Conservation (phyloP, 306 rosid genomes). For the Prunus mira region DNA sequence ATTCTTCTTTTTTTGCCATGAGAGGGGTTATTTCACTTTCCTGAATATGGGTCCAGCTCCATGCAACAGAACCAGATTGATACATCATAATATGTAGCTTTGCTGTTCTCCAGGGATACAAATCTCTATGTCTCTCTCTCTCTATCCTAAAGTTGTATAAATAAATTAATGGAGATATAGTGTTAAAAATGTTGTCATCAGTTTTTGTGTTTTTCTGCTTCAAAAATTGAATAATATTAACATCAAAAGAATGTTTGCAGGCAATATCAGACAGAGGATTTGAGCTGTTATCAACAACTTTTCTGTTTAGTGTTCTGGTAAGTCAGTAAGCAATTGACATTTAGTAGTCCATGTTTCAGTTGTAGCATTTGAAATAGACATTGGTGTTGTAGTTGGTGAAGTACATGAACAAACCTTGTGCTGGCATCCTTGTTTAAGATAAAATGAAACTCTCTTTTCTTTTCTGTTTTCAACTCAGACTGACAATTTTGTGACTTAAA, state of each 20-base stretch:
- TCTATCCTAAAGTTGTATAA: background rate
- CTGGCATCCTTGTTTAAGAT: background rate
- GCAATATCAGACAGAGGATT: constrained; percentile 78
- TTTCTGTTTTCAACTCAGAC: background rate
- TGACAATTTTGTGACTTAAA: background rate
- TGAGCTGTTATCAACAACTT: constrained; percentile 78
- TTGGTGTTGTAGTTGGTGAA: background rate
- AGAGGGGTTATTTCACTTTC: too few relatives aligned
- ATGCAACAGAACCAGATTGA: background rate
- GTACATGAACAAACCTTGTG: too few relatives aligned
- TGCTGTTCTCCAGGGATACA: background rate
- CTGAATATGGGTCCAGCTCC: too few relatives aligned
- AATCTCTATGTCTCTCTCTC: background rate
- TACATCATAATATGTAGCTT: background rate
- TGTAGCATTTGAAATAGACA: background rate
- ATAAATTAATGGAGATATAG: background rate
- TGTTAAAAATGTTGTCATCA: too few relatives aligned
- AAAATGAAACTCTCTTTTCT: background rate
- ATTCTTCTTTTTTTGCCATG: too few relatives aligned
- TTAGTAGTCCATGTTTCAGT: constrained; percentile 1
- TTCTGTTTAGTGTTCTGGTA: constrained; percentile 76
- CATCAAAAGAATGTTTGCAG: constrained; percentile 25
- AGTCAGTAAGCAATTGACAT: constrained; percentile 26
- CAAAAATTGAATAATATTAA: background rate
- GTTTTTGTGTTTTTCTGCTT: background rate